Percentiles rank a stretch among this genome's conserved stretches.
Evolutionary conservation across 352 stramenopile species (phyloP).

Genomic region (Ophiocytium majus): DNA sequence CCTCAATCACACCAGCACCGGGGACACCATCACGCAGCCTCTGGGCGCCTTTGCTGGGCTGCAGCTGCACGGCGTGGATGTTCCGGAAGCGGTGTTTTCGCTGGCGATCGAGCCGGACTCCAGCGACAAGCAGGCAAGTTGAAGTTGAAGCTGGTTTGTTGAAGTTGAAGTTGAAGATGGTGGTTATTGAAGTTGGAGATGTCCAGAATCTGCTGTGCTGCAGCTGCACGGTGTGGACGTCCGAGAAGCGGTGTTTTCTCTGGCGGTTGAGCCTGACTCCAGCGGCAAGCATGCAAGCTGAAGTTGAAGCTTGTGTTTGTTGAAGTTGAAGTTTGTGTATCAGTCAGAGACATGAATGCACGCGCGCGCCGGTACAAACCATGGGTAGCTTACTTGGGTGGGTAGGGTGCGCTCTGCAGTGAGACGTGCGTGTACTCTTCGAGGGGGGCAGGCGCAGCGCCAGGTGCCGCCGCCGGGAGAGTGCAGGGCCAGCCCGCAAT

Average conservation of each 20-base stretch:
- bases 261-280: conserved; percentile 69
- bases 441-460: too few species aligned
- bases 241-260: conserved; percentile 69
- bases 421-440: too few species aligned
- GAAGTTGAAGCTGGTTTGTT: not conserved
- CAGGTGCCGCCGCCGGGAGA: too few species aligned
- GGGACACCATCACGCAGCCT: conserved; percentile 61
- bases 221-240: conserved; percentile 53
- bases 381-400: too few species aligned
- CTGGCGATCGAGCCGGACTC: conserved; percentile 71
- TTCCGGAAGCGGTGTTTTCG: conserved; percentile 70
- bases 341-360: too few species aligned
- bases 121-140: conserved; percentile 32
- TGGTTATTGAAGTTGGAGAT: too few species aligned
- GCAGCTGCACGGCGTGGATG: conserved; percentile 48
- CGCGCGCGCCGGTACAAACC: too few species aligned
- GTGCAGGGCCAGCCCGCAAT: too few species aligned
- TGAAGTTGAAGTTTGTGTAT: too few species aligned
- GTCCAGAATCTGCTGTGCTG: too few species aligned
- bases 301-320: not conserved
- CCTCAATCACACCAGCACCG: conserved; percentile 74
- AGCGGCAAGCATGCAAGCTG: conserved; percentile 28
- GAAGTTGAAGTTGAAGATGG: too few species aligned
- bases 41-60: conserved; percentile 23
- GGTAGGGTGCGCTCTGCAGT: too few species aligned